Conservation (phyloP, 345 rosid genomes). For the Gossypium ekmanianum region DNA sequence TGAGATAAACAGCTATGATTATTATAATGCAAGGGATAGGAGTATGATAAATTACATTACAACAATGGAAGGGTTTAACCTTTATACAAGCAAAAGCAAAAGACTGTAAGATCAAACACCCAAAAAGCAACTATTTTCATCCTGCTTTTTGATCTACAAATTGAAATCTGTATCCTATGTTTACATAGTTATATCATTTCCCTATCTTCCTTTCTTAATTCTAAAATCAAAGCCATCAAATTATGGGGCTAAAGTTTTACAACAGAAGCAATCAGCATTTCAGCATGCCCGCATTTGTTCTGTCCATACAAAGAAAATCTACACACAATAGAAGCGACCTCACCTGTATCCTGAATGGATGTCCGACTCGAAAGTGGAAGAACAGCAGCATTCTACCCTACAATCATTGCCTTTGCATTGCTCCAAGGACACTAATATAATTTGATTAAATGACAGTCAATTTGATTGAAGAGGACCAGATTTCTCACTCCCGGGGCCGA, state of each 20-base stretch:
- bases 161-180: constrained; percentile 20
- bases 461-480: neutral
- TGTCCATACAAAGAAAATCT: neutral
- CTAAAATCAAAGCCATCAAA: constrained; percentile 21
- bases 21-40: no score
- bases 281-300: constrained; percentile 22
- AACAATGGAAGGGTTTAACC: neutral
- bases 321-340: constrained; percentile 17
- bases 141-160: constrained; percentile 16
- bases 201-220: constrained; percentile 17
- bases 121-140: neutral
- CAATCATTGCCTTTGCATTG: neutral
- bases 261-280: constrained; percentile 19
- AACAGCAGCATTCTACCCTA: neutral
- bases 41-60: neutral
- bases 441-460: neutral
- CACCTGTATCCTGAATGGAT: neutral
- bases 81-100: neutral
- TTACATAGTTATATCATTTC: constrained; percentile 14
- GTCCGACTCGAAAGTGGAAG: neutral
- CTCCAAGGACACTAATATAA: neutral
- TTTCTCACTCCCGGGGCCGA: constrained; percentile 52
- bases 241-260: constrained; percentile 29
- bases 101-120: neutral
- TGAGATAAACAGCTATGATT: no score